Evolutionary conservation across 2,329 filamentous ascomycete species (phyloP).

Genomic region (Stylonectria norvegica): DNA sequence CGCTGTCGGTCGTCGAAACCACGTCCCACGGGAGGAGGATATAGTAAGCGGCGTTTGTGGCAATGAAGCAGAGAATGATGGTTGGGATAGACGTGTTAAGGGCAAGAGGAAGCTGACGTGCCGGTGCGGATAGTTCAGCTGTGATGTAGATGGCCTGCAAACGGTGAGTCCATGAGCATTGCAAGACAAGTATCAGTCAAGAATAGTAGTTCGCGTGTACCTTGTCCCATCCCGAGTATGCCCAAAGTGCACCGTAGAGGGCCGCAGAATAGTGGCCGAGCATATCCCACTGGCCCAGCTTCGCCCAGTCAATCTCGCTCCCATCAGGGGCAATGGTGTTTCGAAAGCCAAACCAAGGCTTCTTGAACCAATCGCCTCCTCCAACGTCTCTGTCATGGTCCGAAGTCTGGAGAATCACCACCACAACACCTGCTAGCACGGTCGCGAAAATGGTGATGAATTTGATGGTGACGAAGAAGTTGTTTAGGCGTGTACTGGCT

Average conservation of each 20-base stretch:
- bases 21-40: conserved; percentile 58
- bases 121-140: conserved; percentile 49
- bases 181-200: too few species aligned
- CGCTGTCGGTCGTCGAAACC: conserved; percentile 57
- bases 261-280: conserved; percentile 59
- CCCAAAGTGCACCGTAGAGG: conserved; percentile 61
- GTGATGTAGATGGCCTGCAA: conserved; percentile 53
- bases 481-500: conserved; percentile 52
- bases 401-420: conserved; percentile 40
- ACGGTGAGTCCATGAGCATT: too few species aligned
- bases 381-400: conserved; percentile 39
- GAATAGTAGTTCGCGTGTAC: too few species aligned
- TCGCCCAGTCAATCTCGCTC: conserved; percentile 45
- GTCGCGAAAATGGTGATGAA: conserved; percentile 48
- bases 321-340: conserved; percentile 50
- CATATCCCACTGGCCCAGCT: conserved; percentile 53
- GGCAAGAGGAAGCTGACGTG: conserved; percentile 54
- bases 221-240: conserved; percentile 66
- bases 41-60: conserved; percentile 61
- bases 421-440: conserved; percentile 47
- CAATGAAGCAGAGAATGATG: conserved; percentile 57
- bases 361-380: conserved; percentile 49
- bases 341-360: conserved; percentile 54
- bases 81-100: conserved; percentile 60
- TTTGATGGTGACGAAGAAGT: conserved; percentile 53